Evolutionary conservation across 2,329 filamentous ascomycete genomes (phyloP).

Genomic region (Hawksworthiomyces lignivorus): DNA sequence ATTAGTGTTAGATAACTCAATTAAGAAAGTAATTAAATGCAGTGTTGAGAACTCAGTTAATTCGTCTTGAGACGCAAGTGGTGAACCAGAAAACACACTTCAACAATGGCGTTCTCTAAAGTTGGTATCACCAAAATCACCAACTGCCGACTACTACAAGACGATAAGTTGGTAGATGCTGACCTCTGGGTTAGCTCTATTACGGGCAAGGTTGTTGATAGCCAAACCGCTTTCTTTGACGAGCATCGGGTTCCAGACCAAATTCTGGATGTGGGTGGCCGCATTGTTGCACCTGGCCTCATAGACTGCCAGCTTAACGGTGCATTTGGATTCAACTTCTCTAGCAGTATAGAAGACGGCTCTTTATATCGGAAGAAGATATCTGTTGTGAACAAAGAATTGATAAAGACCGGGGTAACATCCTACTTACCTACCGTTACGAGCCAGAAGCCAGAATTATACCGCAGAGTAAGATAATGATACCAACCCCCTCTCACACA

Average conservation of each 20-base stretch:
- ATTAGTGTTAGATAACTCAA: too few species aligned
- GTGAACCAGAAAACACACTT: too few species aligned
- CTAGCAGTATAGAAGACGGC: slow-evolving; percentile 56
- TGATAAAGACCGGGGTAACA: slow-evolving; percentile 75
- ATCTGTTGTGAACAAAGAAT: slow-evolving; percentile 52
- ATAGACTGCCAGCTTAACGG: slow-evolving; percentile 91
- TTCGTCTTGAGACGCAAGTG: too few species aligned
- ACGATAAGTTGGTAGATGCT: slow-evolving; percentile 57
- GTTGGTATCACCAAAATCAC: slow-evolving; percentile 72
- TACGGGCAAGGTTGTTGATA: slow-evolving; percentile 76
- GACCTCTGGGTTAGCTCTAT: slow-evolving; percentile 81
- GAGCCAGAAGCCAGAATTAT: slow-evolving; percentile 69
- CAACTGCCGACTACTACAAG: slow-evolving; percentile 71
- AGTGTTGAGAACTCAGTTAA: too few species aligned
- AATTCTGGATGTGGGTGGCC: slow-evolving; percentile 70
- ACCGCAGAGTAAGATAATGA: slow-evolving; percentile 51
- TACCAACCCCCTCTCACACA: too few species aligned
- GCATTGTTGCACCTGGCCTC: slow-evolving; percentile 75
- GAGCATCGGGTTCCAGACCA: slow-evolving; percentile 61
- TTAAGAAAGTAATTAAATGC: too few species aligned
- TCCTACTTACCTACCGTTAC: slow-evolving; percentile 81
- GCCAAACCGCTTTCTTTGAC: slow-evolving; percentile 58
- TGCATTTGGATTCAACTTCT: slow-evolving; percentile 88
- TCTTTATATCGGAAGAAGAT: background rate
- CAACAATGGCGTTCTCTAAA: too few species aligned